A percentile compares a stretch with the other conserved stretches of the same genome.
Evolutionary conservation across 78 protist species (phyloP).

Genomic region (Isochrysis galbana): DNA sequence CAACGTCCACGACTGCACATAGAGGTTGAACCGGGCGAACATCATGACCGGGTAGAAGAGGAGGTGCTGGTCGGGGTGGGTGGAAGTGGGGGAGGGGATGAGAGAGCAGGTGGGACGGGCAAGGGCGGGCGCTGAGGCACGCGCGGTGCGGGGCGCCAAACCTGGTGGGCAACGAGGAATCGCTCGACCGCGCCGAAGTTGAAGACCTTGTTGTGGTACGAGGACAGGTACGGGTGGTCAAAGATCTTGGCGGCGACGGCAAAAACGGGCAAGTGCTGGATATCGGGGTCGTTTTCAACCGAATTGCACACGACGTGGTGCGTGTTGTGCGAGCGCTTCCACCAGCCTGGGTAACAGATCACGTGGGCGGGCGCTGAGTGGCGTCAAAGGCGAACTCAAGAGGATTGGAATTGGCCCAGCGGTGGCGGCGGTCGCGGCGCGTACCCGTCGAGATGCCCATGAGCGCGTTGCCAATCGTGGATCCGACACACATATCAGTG

Average conservation of each 20-base stretch:
- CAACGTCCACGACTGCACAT: not conserved
- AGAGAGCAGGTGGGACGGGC: not conserved
- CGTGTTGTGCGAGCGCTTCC: conserved; percentile 51
- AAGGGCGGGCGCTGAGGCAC: not conserved
- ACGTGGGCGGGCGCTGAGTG: too few species aligned
- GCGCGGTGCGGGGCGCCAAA: too few species aligned
- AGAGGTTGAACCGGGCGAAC: conserved; percentile 47
- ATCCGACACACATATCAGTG: not conserved
- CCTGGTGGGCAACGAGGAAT: not conserved
- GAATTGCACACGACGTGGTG: conserved; percentile 59
- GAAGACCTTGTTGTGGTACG: conserved; percentile 8
- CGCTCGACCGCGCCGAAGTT: conserved; percentile 1
- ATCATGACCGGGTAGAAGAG: conserved; percentile 50
- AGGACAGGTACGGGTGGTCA: not conserved
- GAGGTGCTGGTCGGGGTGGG: conserved; percentile 52
- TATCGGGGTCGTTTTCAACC: conserved; percentile 50
- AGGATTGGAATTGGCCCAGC: not conserved
- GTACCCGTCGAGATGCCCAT: conserved; percentile 17
- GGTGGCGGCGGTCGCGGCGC: not conserved
- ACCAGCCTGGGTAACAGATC: conserved; percentile 1
- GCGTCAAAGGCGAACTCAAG: too few species aligned
- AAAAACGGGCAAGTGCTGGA: conserved; percentile 56
- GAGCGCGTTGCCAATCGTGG: not conserved
- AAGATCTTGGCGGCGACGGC: not conserved
- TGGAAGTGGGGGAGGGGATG: not conserved